phyloP scores from a whole-genome alignment of 805 yeast species.

The Soucietia sequanensis region DNA sequence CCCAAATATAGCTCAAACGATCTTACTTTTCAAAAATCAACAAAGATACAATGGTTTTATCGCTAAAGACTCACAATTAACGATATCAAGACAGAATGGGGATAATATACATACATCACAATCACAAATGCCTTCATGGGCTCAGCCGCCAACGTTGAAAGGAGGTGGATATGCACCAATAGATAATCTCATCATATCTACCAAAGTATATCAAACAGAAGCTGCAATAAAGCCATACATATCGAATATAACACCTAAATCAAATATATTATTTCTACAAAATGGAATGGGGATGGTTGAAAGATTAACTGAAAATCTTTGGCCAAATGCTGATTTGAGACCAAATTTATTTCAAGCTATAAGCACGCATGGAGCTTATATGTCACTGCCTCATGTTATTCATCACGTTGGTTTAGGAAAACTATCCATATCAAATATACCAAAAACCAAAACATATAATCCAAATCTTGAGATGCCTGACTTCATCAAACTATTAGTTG shows the following conservation, averaged over 20 bases:
- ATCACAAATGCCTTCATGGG: slow-evolving; percentile 18
- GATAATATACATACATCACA: slow-evolving; percentile 13
- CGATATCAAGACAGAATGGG: slow-evolving; percentile 18
- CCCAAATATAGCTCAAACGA: slow-evolving; percentile 41
- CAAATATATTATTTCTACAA: slow-evolving; percentile 70
- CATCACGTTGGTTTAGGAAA: slow-evolving; percentile 74
- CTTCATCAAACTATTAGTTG: slow-evolving; percentile 19
- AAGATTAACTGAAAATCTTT: slow-evolving; percentile 46
- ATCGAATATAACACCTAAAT: slow-evolving; percentile 43
- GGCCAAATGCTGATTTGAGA: slow-evolving; percentile 45
- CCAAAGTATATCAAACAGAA: slow-evolving; percentile 75
- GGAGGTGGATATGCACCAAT: slow-evolving; percentile 25
- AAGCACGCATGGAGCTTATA: slow-evolving; percentile 80
- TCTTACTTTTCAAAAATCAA: slow-evolving; percentile 35
- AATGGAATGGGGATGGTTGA: slow-evolving; percentile 80
- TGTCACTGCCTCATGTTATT: slow-evolving; percentile 27
- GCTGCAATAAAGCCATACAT: slow-evolving; percentile 58
- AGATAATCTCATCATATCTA: slow-evolving; percentile 65
- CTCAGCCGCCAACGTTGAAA: too few species aligned
- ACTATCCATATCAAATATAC: slow-evolving; percentile 57
- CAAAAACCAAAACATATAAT: slow-evolving; percentile 26
- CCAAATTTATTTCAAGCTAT: slow-evolving; percentile 75
- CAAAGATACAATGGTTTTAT: slow-evolving; percentile 40
- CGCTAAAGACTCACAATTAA: slow-evolving; percentile 38
- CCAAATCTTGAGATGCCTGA: slow-evolving; percentile 13